A percentile compares a stretch with the other conserved stretches of the same genome.
phyloP scores from a whole-genome alignment of 306 rosid genomes.

The Quercus wislizeni region DNA sequence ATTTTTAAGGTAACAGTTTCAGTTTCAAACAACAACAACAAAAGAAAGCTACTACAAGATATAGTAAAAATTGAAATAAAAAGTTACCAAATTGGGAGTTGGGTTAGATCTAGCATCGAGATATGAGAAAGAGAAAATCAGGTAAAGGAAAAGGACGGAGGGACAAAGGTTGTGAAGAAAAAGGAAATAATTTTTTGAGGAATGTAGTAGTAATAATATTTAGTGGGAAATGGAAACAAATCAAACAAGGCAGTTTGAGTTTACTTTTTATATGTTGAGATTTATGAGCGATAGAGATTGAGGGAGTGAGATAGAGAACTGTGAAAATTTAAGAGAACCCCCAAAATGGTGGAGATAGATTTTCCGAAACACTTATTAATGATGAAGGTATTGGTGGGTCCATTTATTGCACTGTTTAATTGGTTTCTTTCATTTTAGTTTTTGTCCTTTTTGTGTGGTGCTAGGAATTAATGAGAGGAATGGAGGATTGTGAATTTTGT shows the following conservation, averaged over 20 bases:
- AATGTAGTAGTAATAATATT: background rate
- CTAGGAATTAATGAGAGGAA: too few species aligned
- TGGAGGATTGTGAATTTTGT: too few species aligned
- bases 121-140: conserved; percentile 3
- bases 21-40: background rate
- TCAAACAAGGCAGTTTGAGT: background rate
- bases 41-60: conserved; percentile 1
- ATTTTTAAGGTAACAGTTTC: background rate
- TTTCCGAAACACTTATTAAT: background rate
- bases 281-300: conserved; percentile 10
- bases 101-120: conserved; percentile 28
- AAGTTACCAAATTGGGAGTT: conserved; percentile 24
- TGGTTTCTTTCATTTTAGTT: too few species aligned
- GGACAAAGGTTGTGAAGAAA: background rate
- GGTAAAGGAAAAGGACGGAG: background rate
- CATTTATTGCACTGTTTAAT: too few species aligned
- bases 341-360: background rate
- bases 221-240: too few species aligned
- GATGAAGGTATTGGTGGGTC: too few species aligned
- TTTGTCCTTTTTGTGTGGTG: too few species aligned
- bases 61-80: background rate
- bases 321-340: background rate
- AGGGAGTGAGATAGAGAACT: background rate
- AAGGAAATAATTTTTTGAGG: background rate
- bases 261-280: background rate